Evolutionary conservation across 306 rosid genomes (phyloP).

Genomic region (Styphnolobium japonicum): DNA sequence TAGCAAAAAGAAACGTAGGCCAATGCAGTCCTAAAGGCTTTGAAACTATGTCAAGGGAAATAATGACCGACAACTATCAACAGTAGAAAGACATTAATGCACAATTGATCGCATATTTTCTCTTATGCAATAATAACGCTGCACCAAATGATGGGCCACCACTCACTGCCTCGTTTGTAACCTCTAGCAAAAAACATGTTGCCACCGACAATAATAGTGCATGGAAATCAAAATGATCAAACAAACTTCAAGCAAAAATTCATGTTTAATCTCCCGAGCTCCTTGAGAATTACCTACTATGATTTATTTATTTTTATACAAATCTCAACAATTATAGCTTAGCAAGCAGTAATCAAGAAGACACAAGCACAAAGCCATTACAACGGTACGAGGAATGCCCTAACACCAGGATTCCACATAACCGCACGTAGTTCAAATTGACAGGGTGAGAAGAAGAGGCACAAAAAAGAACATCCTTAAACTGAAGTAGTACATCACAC

Average conservation of each 20-base stretch:
- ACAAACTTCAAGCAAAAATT: neutral
- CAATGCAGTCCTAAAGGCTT: slow-evolving; percentile 5
- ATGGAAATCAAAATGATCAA: neutral
- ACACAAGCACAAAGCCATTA: neutral
- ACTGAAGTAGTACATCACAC: neutral
- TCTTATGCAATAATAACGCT: slow-evolving; percentile 10
- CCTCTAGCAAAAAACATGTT: neutral
- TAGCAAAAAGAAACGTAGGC: slow-evolving; percentile 5
- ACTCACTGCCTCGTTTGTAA: slow-evolving; percentile 2
- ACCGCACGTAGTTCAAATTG: neutral
- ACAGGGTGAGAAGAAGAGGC: neutral
- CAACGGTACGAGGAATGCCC: neutral
- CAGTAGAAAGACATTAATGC: neutral
- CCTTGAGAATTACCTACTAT: neutral
- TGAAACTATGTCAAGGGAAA: neutral
- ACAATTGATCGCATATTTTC: slow-evolving; percentile 1
- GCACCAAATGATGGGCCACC: slow-evolving; percentile 20
- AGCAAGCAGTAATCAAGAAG: neutral
- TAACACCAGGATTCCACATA: neutral
- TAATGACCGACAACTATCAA: slow-evolving; percentile 20
- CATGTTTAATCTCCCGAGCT: neutral
- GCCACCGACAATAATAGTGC: slow-evolving; percentile 14
- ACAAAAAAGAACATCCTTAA: neutral
- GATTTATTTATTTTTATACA: neutral
- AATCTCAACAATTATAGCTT: neutral